A percentile compares a stretch with the other conserved stretches of the same genome.
phyloP scores from a whole-genome alignment of 2,329 filamentous ascomycete species.

The Rhexocercosporidium sp. region DNA sequence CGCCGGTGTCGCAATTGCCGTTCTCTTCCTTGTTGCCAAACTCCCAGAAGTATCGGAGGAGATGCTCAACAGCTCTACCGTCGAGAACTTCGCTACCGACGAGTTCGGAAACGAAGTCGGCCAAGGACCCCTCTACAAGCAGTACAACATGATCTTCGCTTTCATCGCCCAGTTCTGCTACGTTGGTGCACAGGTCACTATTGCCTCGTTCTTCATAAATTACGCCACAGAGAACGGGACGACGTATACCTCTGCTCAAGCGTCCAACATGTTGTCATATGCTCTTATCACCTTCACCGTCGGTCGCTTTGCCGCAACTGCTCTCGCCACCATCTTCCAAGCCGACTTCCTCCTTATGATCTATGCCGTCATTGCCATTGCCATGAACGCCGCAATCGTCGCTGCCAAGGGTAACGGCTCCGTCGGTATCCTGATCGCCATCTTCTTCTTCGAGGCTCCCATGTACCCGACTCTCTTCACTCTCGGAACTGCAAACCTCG shows the following conservation, averaged over 20 bases:
- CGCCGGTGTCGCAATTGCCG: conserved; percentile 71
- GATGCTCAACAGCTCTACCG: conserved; percentile 43
- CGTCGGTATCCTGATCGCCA: conserved; percentile 68
- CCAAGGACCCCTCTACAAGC: conserved; percentile 66
- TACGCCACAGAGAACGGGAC: conserved; percentile 64
- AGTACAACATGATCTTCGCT: conserved; percentile 78
- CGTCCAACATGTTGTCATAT: conserved; percentile 73
- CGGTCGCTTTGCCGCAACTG: conserved; percentile 71
- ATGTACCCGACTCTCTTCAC: conserved; percentile 85
- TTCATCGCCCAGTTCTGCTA: conserved; percentile 81
- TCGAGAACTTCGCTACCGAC: conserved; percentile 47
- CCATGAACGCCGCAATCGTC: conserved; percentile 41
- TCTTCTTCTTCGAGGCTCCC: conserved; percentile 80
- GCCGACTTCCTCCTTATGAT: conserved; percentile 63
- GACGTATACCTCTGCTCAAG: conserved; percentile 56
- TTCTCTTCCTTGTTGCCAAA: conserved; percentile 70
- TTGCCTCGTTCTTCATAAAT: conserved; percentile 75
- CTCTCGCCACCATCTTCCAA: conserved; percentile 50
- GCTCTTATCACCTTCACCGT: conserved; percentile 76
- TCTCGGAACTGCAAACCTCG: conserved; percentile 75
- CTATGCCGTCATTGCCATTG: conserved; percentile 60
- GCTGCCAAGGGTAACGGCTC: conserved; percentile 47
- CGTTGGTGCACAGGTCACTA: conserved; percentile 60
- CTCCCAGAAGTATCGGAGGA: conserved; percentile 63
- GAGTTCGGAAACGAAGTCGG: conserved; percentile 55